Conservation (phyloP, 495 filamentous ascomycete genomes). For the Penicillium coffeae region DNA sequence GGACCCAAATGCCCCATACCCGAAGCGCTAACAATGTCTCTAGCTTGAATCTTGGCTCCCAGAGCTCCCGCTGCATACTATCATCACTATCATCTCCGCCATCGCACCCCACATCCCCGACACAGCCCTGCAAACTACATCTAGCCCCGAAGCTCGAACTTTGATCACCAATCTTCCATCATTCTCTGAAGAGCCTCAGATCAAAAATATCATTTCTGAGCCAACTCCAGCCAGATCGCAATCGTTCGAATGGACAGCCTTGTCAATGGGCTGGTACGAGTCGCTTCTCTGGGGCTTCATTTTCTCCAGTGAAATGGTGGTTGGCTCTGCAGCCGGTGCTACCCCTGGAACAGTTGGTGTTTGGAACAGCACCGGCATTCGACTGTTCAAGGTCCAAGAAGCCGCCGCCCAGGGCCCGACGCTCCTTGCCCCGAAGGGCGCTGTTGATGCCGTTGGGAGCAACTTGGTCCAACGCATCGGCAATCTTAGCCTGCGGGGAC, state of each 20-base stretch:
- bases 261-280: constrained; percentile 95
- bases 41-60: constrained; percentile 95
- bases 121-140: constrained; percentile 28
- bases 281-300: constrained; percentile 93
- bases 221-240: constrained; percentile 73
- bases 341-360: constrained; percentile 79
- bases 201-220: constrained; percentile 61
- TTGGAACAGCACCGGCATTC: constrained; percentile 88
- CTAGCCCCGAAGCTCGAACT: constrained; percentile 36
- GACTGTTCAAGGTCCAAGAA: constrained; percentile 87
- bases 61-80: constrained; percentile 85
- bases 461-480: constrained; percentile 87
- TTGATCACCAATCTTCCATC: constrained; percentile 50
- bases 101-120: constrained; percentile 48
- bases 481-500: constrained; percentile 58
- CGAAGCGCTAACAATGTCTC: constrained; percentile 9
- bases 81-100: constrained; percentile 70
- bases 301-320: constrained; percentile 84
- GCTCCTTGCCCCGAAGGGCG: constrained; percentile 78
- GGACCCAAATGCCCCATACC: neutral
- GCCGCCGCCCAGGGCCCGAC: constrained; percentile 74
- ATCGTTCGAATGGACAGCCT: constrained; percentile 91
- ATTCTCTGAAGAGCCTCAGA: constrained; percentile 60
- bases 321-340: constrained; percentile 52
- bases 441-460: constrained; percentile 92